phyloP scores from a whole-genome alignment of 2,329 filamentous ascomycete genomes.

The Rhinocladiella mackenziei region DNA sequence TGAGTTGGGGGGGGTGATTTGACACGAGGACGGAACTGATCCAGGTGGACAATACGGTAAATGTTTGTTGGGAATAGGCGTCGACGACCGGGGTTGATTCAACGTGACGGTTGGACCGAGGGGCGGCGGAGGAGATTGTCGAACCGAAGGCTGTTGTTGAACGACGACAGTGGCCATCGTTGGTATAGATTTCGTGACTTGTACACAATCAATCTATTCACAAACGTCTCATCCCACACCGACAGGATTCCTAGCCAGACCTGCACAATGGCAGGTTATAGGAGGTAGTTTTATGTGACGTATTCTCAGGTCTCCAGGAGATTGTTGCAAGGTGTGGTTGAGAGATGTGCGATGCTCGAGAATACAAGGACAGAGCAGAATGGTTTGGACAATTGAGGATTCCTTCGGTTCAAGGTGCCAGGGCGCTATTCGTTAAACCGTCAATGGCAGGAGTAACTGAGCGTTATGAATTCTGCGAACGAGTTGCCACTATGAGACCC shows the following conservation, averaged over 20 bases:
- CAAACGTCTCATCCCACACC: slow-evolving; percentile 23
- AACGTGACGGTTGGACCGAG: slow-evolving; percentile 52
- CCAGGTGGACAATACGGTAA: slow-evolving; percentile 85
- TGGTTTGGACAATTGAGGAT: slow-evolving; percentile 4
- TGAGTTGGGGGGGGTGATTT: slow-evolving; percentile 62
- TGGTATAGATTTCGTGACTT: no score
- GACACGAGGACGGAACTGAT: slow-evolving; percentile 47
- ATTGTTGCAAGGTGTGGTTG: neutral
- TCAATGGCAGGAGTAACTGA: no score
- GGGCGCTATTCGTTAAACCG: slow-evolving; percentile 1
- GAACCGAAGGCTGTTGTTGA: slow-evolving; percentile 41
- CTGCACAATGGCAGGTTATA: slow-evolving; percentile 8
- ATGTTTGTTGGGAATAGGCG: slow-evolving; percentile 80
- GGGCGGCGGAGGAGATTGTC: slow-evolving; percentile 45
- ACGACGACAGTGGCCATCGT: slow-evolving; percentile 47
- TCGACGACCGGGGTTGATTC: slow-evolving; percentile 54
- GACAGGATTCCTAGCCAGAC: slow-evolving; percentile 25
- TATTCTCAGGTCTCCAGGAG: neutral
- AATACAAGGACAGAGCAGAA: neutral
- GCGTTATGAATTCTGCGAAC: neutral
- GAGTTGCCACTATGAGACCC: neutral
- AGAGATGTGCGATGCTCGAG: no score
- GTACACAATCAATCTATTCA: no score
- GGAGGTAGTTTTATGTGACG: neutral
- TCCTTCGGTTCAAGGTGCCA: slow-evolving; percentile 2